Base-by-base conservation (phyloP, 768 basidiomycete species). In the Suillus cothurnatus region DNA sequence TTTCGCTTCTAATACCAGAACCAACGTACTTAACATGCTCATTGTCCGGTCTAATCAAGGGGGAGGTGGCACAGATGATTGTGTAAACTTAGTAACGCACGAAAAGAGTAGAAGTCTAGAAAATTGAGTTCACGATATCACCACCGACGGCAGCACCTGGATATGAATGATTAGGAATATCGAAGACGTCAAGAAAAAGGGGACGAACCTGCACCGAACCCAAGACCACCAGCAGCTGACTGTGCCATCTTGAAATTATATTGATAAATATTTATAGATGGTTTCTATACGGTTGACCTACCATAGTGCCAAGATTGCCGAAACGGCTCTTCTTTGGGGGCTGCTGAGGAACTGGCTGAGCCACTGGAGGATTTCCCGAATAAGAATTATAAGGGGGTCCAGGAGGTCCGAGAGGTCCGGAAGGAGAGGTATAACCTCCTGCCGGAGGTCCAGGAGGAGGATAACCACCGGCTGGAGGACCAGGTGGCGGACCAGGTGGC, bases 91-190 rank as follows among this genome's bases (percentile, higher is more conserved):
- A 41, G 39, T 28, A 59, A 28, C 38, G 39, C 38, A 21, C 26
- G 58, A 58, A 28, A 17, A 17, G 36, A 32, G 53, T 32, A n/a
- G 2, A 32, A 31, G 12, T 49, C 67, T 74, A 86, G 72, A 86
- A 84, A 45, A 85, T 78, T n/a, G 81, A 71, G 67, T 84, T 78
- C 67, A 86, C 73, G 31, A 85, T 70, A 17, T 77, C 82, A 59
- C 79, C 75, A 32, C 80, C 81, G 53, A 84, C 68, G 26, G 81
- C 81, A 66, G 80, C 79, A 43, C 84, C 84, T 84, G 64, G 12
- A 11, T 8, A 64, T 34, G 50, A 36, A 38, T 32, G 8, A 7
- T 67, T 53, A 70, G 66, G 53, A 21, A 9, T 9, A 6, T 11
- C 12, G 11, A 55, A n/a, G 6, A 41, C 9, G n/a, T 26, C 15